Evolutionary conservation across 192 early-diverging fungal species (phyloP).

Genomic region (Coemansia sp.): DNA sequence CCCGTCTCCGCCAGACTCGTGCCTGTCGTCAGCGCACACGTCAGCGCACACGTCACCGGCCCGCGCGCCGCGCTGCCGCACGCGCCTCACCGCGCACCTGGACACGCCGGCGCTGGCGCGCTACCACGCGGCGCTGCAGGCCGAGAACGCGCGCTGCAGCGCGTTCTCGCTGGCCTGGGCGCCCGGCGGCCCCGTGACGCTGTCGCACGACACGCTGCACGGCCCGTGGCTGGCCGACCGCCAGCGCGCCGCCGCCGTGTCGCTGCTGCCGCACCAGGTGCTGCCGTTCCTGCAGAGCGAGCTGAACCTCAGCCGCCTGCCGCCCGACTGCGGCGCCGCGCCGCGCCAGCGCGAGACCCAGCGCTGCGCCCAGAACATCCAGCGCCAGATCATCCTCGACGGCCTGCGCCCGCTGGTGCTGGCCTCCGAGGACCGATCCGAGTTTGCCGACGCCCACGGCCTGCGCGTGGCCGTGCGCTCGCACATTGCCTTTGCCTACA

Average conservation of each 20-base stretch:
- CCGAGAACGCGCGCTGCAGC: slow-evolving; percentile 20
- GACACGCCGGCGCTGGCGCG: slow-evolving; percentile 17
- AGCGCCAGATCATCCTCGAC: slow-evolving; percentile 38
- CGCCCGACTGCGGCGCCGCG: slow-evolving; percentile 7
- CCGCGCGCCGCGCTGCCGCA: background rate
- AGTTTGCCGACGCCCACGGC: slow-evolving; percentile 19
- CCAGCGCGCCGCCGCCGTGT: slow-evolving; percentile 2
- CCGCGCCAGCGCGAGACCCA: slow-evolving; percentile 15
- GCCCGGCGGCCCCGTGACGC: slow-evolving; percentile 1
- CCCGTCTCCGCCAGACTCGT: slow-evolving; percentile 27
- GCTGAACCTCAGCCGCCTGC: slow-evolving; percentile 37
- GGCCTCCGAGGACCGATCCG: slow-evolving; percentile 27
- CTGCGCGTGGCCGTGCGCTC: slow-evolving; percentile 29
- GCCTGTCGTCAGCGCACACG: slow-evolving; percentile 9
- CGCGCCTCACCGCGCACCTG: slow-evolving; percentile 12
- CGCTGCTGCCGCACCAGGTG: slow-evolving; percentile 16
- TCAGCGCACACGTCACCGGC: slow-evolving; percentile 1
- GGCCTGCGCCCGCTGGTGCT: slow-evolving; percentile 21
- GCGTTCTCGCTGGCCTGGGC: slow-evolving; percentile 29
- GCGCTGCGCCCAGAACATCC: slow-evolving; percentile 37
- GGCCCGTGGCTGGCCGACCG: slow-evolving; percentile 45
- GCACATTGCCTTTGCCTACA: slow-evolving; percentile 10
- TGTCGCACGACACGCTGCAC: slow-evolving; percentile 13
- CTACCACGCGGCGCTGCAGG: slow-evolving; percentile 21
- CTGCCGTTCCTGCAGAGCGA: slow-evolving; percentile 44